A percentile compares a stretch with the other conserved stretches of the same genome.
Evolutionary conservation across 106 monocot genomes (phyloP).

Genomic region (Dendrobium catenatum): DNA sequence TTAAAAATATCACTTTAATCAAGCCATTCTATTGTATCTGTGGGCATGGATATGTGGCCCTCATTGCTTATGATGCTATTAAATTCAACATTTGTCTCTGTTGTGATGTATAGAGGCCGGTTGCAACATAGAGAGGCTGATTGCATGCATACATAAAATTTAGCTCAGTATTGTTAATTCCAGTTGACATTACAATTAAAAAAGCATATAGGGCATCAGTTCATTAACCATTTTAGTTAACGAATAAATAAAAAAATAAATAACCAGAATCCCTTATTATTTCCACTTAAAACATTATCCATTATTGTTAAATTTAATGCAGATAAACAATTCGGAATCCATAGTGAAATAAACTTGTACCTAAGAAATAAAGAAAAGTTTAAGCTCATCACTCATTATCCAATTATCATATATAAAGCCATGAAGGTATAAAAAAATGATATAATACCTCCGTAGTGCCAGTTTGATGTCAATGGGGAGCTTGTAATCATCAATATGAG

Average conservation of each 20-base stretch:
- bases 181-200: neutral
- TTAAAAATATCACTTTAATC: neutral
- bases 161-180: neutral
- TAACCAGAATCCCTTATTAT: neutral
- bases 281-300: neutral
- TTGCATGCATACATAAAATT: neutral
- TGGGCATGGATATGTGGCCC: neutral
- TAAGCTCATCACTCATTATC: neutral
- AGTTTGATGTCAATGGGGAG: slow-evolving; percentile 71
- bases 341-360: neutral
- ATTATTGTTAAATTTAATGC: neutral
- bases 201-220: too few species aligned
- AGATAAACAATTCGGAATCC: neutral
- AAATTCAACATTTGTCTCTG: neutral
- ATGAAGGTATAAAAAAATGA: neutral
- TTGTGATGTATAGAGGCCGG: neutral
- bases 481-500: slow-evolving; percentile 93
- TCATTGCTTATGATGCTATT: neutral
- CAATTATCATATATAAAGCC: neutral
- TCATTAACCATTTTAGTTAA: too few species aligned
- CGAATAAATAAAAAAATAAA: neutral
- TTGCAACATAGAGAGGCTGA: neutral
- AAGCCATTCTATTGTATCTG: neutral
- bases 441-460: slow-evolving; percentile 63
- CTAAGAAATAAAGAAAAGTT: neutral